These are phyloP conservation scores for Sclerotinia spermophila DNA, from an alignment of 2,329 filamentous ascomycete genomes.

Conservation along the genomic window DNA sequence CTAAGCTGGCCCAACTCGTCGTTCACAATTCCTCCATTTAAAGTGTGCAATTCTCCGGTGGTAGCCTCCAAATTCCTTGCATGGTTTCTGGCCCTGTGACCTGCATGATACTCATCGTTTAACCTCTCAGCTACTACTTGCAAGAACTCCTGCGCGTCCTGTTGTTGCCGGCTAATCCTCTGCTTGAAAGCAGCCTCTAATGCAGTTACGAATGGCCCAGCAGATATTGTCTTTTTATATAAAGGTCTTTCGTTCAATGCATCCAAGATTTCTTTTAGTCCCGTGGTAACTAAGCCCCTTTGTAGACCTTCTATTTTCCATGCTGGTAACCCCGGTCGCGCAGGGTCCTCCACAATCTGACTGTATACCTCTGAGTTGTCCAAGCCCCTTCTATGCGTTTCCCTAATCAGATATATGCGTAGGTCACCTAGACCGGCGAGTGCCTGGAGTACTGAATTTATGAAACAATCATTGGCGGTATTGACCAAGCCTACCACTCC, in stretches of 20 bases:
- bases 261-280: constrained; percentile 89
- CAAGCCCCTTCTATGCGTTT: constrained; percentile 78
- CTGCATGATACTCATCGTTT: constrained; percentile 91
- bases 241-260: constrained; percentile 89
- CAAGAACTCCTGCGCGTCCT: constrained; percentile 96
- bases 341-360: constrained; percentile 51
- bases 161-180: constrained; percentile 88
- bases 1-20: constrained; percentile 18
- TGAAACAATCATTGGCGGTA: constrained; percentile 92
- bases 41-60: constrained; percentile 13
- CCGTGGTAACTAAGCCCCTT: constrained; percentile 76
- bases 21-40: constrained; percentile 17
- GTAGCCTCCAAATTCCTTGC: constrained; percentile 41
- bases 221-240: constrained; percentile 89
- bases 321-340: constrained; percentile 46
- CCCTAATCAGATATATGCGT: constrained; percentile 85
- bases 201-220: constrained; percentile 75
- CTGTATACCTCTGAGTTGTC: constrained; percentile 75
- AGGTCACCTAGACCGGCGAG: constrained; percentile 87
- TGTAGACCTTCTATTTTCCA: constrained; percentile 69
- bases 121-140: constrained; percentile 90
- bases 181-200: constrained; percentile 85
- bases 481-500: constrained; percentile 86
- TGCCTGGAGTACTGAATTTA: constrained; percentile 93
- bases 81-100: constrained; percentile 64